These are phyloP conservation scores for Entomortierella chlamydospora DNA, from an alignment of 192 early-diverging fungal species.

Conservation along the genomic window DNA sequence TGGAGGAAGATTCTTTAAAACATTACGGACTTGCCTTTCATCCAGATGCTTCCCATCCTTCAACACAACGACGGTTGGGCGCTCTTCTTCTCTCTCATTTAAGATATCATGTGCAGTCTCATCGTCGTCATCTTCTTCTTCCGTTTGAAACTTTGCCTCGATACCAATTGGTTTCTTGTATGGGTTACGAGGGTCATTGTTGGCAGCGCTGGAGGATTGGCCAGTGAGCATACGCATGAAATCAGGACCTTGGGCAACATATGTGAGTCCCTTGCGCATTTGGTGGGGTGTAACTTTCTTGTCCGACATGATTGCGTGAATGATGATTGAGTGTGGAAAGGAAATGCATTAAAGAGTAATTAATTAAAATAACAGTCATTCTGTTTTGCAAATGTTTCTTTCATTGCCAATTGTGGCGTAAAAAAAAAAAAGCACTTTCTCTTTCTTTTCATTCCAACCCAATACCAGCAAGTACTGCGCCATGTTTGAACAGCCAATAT, in stretches of 20 bases:
- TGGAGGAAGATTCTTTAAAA: constrained; percentile 40
- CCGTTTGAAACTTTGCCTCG: constrained; percentile 42
- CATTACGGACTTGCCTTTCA: constrained; percentile 52
- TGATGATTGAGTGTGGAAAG: too few species aligned
- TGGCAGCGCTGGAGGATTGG: constrained; percentile 23
- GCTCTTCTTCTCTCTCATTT: constrained; percentile 51
- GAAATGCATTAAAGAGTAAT: not conserved
- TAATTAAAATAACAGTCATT: not conserved
- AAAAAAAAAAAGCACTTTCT: too few species aligned
- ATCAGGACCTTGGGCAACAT: constrained; percentile 47
- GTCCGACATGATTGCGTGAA: too few species aligned
- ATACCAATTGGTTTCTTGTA: constrained; percentile 50
- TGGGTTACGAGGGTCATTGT: constrained; percentile 45
- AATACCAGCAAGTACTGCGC: too few species aligned
- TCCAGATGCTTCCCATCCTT: constrained; percentile 53
- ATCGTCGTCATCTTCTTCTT: constrained; percentile 45
- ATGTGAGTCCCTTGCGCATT: constrained; percentile 43
- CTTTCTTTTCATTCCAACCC: too few species aligned
- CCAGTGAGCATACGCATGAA: constrained; percentile 55
- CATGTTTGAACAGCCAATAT: constrained; percentile 8
- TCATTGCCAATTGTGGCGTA: too few species aligned
- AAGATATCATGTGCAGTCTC: constrained; percentile 45
- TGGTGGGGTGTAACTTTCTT: constrained; percentile 53
- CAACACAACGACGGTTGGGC: constrained; percentile 51
- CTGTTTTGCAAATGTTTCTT: not conserved